Conservation (phyloP, 441 rosid species). For the Gossypium laxum region DNA sequence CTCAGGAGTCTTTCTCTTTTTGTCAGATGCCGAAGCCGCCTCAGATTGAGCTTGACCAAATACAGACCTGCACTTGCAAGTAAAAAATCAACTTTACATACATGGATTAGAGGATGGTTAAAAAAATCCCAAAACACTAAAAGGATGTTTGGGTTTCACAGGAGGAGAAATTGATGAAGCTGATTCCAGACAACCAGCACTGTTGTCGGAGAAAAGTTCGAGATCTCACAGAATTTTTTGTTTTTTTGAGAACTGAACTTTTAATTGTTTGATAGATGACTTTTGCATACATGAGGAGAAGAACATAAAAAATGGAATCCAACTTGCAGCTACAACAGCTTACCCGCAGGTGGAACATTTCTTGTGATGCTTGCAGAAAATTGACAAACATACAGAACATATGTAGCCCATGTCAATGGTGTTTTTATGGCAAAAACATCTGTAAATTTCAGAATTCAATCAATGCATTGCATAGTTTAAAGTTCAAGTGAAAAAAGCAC, state of each 20-base stretch:
- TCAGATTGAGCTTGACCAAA: slow-evolving; percentile 76
- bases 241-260: neutral
- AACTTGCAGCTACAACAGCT: slow-evolving; percentile 17
- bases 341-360: slow-evolving; percentile 92
- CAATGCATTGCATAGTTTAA: neutral
- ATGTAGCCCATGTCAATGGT: slow-evolving; percentile 92
- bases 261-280: neutral
- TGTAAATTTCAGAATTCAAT: slow-evolving; percentile 28
- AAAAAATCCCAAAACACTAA: neutral
- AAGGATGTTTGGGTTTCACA: neutral
- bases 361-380: slow-evolving; percentile 83
- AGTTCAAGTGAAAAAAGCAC: neutral
- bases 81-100: neutral
- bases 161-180: neutral
- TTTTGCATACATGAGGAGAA: neutral
- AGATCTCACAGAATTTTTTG: neutral
- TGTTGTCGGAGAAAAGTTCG: neutral
- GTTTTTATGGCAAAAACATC: slow-evolving; percentile 94
- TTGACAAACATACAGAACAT: slow-evolving; percentile 91
- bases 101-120: neutral
- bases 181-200: neutral
- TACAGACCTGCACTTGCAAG: slow-evolving; percentile 45
- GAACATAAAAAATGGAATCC: neutral
- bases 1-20: slow-evolving; percentile 64
- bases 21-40: slow-evolving; percentile 39